Evolutionary conservation across 169 alveolate genomes (phyloP).

Genomic region (Plasmodium knowlesi): DNA sequence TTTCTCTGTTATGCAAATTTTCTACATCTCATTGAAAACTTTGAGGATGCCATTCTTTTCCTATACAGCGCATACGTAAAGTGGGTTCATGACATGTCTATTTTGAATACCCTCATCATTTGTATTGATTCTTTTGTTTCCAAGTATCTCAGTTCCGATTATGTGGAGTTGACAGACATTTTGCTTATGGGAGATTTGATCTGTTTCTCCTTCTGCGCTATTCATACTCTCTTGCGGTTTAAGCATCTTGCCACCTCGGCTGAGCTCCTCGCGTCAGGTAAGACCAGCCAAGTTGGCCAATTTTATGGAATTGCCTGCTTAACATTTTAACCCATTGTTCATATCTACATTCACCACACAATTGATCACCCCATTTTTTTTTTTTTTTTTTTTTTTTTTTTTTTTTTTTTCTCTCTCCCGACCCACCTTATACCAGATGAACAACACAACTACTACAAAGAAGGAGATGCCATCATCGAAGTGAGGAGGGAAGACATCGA

Average conservation of each 20-base stretch:
- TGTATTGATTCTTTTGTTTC: constrained; percentile 72
- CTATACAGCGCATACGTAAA: constrained; percentile 16
- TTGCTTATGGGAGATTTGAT: constrained; percentile 38
- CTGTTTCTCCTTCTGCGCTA: constrained; percentile 20
- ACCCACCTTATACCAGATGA: constrained; percentile 16
- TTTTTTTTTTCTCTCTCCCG: background rate
- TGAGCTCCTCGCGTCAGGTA: constrained; percentile 38
- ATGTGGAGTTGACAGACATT: constrained; percentile 53
- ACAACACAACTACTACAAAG: constrained; percentile 34
- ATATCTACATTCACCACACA: background rate
- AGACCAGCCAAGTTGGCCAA: background rate
- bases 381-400: background rate
- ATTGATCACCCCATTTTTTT: background rate
- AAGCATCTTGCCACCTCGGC: constrained; percentile 30
- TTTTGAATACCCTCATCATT: constrained; percentile 45
- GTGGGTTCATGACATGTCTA: constrained; percentile 52
- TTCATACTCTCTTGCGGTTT: constrained; percentile 17
- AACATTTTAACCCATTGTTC: background rate
- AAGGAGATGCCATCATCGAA: constrained; percentile 26
- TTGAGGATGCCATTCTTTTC: constrained; percentile 57
- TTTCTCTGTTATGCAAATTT: constrained; percentile 49
- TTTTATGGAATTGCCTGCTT: background rate
- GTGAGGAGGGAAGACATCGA: constrained; percentile 35
- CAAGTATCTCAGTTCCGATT: constrained; percentile 52
- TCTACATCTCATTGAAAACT: constrained; percentile 39